Evolutionary conservation across 768 basidiomycete species (phyloP), one percentile per base, ranked within the genome.

Genomic region (Boletus sp.): DNA sequence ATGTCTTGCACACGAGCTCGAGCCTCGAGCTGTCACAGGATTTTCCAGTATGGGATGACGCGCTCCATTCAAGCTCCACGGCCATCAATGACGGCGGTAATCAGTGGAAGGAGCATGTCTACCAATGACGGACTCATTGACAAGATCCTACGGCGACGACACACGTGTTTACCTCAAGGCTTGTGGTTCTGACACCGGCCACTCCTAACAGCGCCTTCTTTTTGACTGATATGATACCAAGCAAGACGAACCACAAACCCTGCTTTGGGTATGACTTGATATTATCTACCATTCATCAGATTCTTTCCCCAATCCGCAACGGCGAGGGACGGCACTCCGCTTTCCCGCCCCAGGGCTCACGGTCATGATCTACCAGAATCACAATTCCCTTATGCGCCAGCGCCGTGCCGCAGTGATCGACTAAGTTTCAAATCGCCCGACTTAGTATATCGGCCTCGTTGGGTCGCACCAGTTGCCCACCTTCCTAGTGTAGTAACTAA

Each of bases 121-220:
- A 15, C 47, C 51, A 59, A 50, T 52, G 18, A 14, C 39, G 28
- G 36, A n/a, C 5, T 3, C 45, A n/a, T n/a, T n/a, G n/a, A n/a
- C n/a, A 6, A 33, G 33, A 4, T 37, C 20, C 17, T 32, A 7
- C 18, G 39, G 54, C 37, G 35, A 24, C 32, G 7, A 10, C 18
- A 50, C 64, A 67, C 66, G 64, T 59, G 69, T 56, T 37, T 47
- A 18, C 66, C 70, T 58, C 37, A 56, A 62, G 62, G 69, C 45
- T 36, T 3, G 9, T n/a, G 15, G 15, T 32, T 40, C 48, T 44
- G 44, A 48, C 47, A 39, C 51, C 32, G 42, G 24, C 55, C 46
- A 55, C 55, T 50, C 64, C 62, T 55, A 54, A 56, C 58, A 57
- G 50, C 46, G 46, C 42, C 52, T 52, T 49, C 17, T 36, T n/a